Percentiles rank a stretch among this genome's conserved stretches.
phyloP scores from a whole-genome alignment of 192 early-diverging fungal genomes.

The Fimicolochytrium jonesii region DNA sequence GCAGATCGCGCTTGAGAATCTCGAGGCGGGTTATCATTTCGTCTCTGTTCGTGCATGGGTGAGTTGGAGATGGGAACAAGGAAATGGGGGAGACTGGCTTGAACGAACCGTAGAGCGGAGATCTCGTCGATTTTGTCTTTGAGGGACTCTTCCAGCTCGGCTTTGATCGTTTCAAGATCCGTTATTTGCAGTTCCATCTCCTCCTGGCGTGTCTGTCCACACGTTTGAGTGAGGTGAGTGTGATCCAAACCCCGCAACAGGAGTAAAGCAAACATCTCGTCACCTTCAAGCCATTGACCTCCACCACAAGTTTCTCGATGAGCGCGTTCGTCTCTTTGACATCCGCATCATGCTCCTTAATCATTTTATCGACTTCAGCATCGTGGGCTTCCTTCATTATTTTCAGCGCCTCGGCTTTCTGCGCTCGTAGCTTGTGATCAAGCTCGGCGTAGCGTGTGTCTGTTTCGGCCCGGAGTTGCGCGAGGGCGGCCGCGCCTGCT shows the following conservation, averaged over 20 bases:
- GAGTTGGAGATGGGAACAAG: not conserved
- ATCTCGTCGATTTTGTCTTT: conserved; percentile 10
- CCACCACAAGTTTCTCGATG: conserved; percentile 18
- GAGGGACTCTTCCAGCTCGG: conserved; percentile 13
- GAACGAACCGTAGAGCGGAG: conserved; percentile 1
- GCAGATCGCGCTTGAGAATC: conserved; percentile 9
- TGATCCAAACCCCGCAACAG: not conserved
- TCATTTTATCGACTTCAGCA: conserved; percentile 5
- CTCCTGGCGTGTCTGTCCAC: not conserved
- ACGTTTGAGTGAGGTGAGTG: not conserved
- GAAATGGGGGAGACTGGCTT: too few species aligned
- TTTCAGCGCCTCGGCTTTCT: not conserved
- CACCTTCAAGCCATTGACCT: conserved; percentile 6
- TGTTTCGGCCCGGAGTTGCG: not conserved
- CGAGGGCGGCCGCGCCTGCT: not conserved
- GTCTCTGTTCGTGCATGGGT: not conserved
- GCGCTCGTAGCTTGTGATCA: not conserved
- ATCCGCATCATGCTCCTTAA: not conserved
- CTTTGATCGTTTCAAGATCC: conserved; percentile 18
- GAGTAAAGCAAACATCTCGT: not conserved
- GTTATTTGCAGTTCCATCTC: conserved; percentile 5
- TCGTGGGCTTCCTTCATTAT: not conserved
- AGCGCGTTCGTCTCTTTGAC: not conserved
- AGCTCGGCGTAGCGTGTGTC: not conserved
- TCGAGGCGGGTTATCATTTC: conserved; percentile 20